Evolutionary conservation across 345 rosid genomes (phyloP), one percentile per base, ranked within the genome.

Genomic region (Anastatica hierochuntica): DNA sequence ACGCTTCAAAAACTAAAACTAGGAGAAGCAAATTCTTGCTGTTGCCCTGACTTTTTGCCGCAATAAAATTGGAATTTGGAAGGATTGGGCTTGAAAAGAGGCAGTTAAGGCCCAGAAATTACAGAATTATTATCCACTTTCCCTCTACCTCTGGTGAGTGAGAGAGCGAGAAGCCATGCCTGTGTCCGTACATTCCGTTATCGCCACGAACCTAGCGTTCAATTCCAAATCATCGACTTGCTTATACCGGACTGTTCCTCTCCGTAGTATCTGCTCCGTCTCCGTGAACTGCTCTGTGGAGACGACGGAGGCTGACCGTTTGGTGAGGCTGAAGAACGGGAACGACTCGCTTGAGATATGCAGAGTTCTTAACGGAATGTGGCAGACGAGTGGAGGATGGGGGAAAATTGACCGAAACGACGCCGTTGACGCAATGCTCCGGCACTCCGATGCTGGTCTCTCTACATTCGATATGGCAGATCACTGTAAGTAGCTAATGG

Each of bases 381-480:
- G 94, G 94, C 95, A 86, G 71, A 82, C 94, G 2, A 79, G 94
- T 51, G 94, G 97, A 17, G 90, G 86, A 1, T 90, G 95, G 95
- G 95, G 97, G 2, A 69, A 74, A 20, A 86, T 84, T 55, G 95
- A 90, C 66, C 68, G 94, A 8, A 75, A 82, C 67, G 82, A 53
- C 61, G 90, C 95, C 70, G 94, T 76, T 14, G 94, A 84, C 0
- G 88, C 86, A 18, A 86, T 90, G 94, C 79, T 90, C 41, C 78
- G 79, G 2, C 50, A 83, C 55, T 74, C 90, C 39, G 94, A 90
- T 40, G 72, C 90, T 45, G 94, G 95, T 26, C 86, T 90, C 74
- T 70, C 94, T 70, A 90, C 97, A 45, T 90, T 90, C 76, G 95
- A 90, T 76, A 86, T 90, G 97, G 96, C 97, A 53, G 96, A 90